Evolutionary conservation across 805 yeast species (phyloP).

Genomic region (Hagleromyces aurorensis): DNA sequence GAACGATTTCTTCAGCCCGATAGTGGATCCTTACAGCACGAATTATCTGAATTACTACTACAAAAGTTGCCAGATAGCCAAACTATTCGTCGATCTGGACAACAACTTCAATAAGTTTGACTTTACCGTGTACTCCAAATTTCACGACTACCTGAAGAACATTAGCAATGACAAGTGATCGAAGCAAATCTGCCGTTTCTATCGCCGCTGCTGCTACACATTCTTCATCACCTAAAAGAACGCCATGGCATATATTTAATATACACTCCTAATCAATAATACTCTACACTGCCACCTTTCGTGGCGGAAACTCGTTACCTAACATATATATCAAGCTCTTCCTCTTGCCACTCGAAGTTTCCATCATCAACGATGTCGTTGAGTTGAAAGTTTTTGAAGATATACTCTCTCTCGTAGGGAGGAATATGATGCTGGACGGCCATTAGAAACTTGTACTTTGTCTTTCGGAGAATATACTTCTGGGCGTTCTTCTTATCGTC

Average conservation of each 20-base stretch:
- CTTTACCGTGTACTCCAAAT: constrained; percentile 38
- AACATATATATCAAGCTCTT: constrained; percentile 17
- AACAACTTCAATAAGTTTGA: constrained; percentile 52
- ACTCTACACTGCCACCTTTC: background rate
- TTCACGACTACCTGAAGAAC: constrained; percentile 25
- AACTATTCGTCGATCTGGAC: constrained; percentile 54
- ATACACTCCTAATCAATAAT: background rate
- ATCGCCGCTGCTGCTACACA: too few relatives aligned
- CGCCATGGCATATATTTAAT: too few relatives aligned
- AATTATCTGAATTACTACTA: constrained; percentile 40
- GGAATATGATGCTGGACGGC: constrained; percentile 33
- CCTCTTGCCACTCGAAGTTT: constrained; percentile 27
- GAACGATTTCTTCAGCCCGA: constrained; percentile 22
- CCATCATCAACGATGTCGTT: constrained; percentile 33
- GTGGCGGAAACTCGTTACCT: constrained; percentile 5
- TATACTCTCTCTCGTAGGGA: constrained; percentile 31
- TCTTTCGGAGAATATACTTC: constrained; percentile 31
- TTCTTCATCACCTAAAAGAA: too few relatives aligned
- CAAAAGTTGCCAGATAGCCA: constrained; percentile 53
- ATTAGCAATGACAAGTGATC: constrained; percentile 5
- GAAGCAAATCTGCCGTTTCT: too few relatives aligned
- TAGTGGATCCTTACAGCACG: constrained; percentile 31
- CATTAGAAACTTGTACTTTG: constrained; percentile 38
- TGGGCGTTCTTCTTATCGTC: constrained; percentile 33
- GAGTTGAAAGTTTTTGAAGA: constrained; percentile 38